Conservation (phyloP, 2,329 filamentous ascomycete genomes). For the Scolecobasidium constrictum region DNA sequence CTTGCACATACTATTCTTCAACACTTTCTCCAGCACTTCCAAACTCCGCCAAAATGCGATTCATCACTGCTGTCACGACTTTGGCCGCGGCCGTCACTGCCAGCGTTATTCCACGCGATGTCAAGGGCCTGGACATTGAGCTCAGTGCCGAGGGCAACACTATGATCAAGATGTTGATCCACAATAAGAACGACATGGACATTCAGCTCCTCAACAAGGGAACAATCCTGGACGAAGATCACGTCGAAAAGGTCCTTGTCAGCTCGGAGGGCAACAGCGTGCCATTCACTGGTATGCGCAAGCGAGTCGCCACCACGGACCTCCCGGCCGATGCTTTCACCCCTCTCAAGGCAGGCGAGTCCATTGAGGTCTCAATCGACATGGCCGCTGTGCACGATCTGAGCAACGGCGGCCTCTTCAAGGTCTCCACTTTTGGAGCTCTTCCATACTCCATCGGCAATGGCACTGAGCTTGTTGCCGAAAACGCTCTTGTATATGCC, state of each 20-base stretch:
- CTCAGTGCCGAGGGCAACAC: slow-evolving; percentile 32
- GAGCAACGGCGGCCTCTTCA: slow-evolving; percentile 40
- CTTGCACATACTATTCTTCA: background rate
- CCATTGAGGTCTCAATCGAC: slow-evolving; percentile 43
- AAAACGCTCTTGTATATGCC: slow-evolving; percentile 41
- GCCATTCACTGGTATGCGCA: slow-evolving; percentile 42
- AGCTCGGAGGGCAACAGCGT: slow-evolving; percentile 31
- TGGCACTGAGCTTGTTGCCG: slow-evolving; percentile 35
- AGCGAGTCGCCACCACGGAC: slow-evolving; percentile 34
- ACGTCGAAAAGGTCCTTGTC: slow-evolving; percentile 43
- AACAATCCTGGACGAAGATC: slow-evolving; percentile 36
- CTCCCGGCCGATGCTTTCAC: slow-evolving; percentile 41
- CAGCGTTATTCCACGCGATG: slow-evolving; percentile 1
- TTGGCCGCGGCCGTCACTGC: background rate
- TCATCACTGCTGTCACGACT: background rate
- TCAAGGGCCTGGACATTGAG: slow-evolving; percentile 1
- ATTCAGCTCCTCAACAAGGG: slow-evolving; percentile 44
- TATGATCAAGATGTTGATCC: slow-evolving; percentile 42
- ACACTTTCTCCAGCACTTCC: background rate
- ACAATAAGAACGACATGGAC: slow-evolving; percentile 39
- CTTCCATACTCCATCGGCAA: slow-evolving; percentile 44
- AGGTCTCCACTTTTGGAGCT: slow-evolving; percentile 44
- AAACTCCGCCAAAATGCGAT: background rate
- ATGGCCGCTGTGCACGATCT: slow-evolving; percentile 46
- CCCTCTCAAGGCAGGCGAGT: slow-evolving; percentile 34